Evolutionary conservation across 306 rosid genomes (phyloP), one percentile per base, ranked within the genome.

Genomic region (Arachis hypogaea): DNA sequence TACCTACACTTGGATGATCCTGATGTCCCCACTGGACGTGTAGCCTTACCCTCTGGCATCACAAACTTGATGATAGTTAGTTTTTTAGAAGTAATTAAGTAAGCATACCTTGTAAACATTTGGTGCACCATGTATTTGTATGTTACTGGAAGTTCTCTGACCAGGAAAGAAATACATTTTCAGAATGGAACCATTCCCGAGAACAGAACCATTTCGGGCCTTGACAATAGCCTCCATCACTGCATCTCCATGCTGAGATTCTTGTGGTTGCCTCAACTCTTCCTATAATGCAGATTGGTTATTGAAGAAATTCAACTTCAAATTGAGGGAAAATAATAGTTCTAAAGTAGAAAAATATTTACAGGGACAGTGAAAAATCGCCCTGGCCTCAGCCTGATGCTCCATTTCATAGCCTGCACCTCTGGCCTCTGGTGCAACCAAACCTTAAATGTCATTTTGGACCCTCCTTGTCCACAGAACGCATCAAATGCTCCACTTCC

Each of bases 141-240:
- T 83, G 82, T 90, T 85, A 81, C 86, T 86, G 77, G 96, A 92
- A 75, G 88, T 92, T 87, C 85, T 88, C 78, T 88, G 96, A 81
- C 98, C 98, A 59, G 96, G 98, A 84, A 92, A 92, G 84, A 92
- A 90, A 74, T 92, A 92, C 94, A 88, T 89, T 86, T 92, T 88
- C 78, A 92, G 89, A 72, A 92, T 92, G 68, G 88, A 90, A n/a
- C 98, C 98, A 75, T 92, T 88, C 54, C 96, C 98, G 78, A 92
- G 80, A 79, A 90, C 96, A 47, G 91, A 88, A 59, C 98, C 98
- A 43, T 75, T 85, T 59, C 98, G 89, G 55, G 81, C 73, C 74
- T 89, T 92, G 67, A 92, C 88, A 78, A 87, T 65, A 56, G 93
- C 86, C 85, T 92, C 98, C 98, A 92, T 86, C 72, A 88, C 96